Conservation (phyloP, 495 filamentous ascomycete species). For the Chaetomium fimeti region DNA sequence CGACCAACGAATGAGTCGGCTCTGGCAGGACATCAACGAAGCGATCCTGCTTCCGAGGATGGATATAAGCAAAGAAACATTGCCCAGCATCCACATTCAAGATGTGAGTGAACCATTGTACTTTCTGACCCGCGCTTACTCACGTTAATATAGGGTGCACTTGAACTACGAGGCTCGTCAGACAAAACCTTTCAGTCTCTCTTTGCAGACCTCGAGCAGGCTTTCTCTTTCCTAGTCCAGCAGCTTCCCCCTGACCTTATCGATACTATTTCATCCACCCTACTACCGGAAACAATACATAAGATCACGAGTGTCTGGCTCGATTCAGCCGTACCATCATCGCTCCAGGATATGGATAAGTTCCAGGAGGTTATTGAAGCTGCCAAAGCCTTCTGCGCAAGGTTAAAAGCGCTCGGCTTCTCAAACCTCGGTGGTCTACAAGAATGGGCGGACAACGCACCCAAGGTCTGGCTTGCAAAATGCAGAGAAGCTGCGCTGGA, state of each 20-base stretch:
- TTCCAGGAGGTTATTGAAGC: slow-evolving; percentile 65
- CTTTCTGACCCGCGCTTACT: slow-evolving; percentile 15
- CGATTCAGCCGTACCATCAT: slow-evolving; percentile 68
- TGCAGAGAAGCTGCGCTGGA: slow-evolving; percentile 75
- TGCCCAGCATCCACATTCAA: slow-evolving; percentile 39
- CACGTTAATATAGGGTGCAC: slow-evolving; percentile 33
- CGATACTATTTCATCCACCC: slow-evolving; percentile 58
- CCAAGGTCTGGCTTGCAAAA: slow-evolving; percentile 82
- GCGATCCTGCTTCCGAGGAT: slow-evolving; percentile 53
- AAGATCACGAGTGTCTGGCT: slow-evolving; percentile 72
- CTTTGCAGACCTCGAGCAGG: slow-evolving; percentile 58
- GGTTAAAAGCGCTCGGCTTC: slow-evolving; percentile 63
- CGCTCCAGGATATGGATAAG: slow-evolving; percentile 61
- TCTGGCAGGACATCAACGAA: slow-evolving; percentile 54
- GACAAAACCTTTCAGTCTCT: slow-evolving; percentile 47
- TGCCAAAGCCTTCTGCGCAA: slow-evolving; percentile 61
- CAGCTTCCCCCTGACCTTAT: slow-evolving; percentile 63
- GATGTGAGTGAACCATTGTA: slow-evolving; percentile 41
- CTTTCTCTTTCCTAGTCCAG: slow-evolving; percentile 64
- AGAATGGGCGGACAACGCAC: slow-evolving; percentile 77
- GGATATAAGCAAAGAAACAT: slow-evolving; percentile 31
- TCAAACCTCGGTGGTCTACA: slow-evolving; percentile 65
- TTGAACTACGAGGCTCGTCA: slow-evolving; percentile 36
- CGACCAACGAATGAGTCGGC: slow-evolving; percentile 46
- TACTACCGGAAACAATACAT: slow-evolving; percentile 65